Percentiles rank a stretch among this genome's conserved stretches.
These are phyloP conservation scores for Ascosphaera acerosa DNA, from an alignment of 2,329 filamentous ascomycete species.

Conservation along the genomic window DNA sequence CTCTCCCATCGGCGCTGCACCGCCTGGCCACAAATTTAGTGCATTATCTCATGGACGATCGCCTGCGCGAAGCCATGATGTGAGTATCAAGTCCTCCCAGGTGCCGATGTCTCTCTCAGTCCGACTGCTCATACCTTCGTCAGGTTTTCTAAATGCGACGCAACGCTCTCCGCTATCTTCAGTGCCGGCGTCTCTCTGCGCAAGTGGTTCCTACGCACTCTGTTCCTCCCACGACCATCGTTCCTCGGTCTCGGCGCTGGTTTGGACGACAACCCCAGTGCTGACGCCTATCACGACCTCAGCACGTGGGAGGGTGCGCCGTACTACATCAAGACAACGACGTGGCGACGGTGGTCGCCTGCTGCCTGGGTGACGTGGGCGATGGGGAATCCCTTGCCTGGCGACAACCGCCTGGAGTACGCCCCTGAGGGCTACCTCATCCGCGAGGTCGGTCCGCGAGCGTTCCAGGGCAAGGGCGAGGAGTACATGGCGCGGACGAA, in stretches of 20 bases:
- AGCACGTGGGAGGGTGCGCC: slow-evolving; percentile 34
- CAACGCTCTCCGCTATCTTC: slow-evolving; percentile 15
- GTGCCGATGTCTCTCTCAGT: not conserved
- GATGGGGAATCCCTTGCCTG: slow-evolving; percentile 23
- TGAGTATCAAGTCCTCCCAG: not conserved
- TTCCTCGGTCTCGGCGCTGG: slow-evolving; percentile 12
- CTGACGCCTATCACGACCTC: slow-evolving; percentile 27
- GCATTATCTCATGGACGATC: slow-evolving; percentile 36
- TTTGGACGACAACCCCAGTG: slow-evolving; percentile 24
- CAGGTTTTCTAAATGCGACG: slow-evolving; percentile 18
- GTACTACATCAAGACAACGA: slow-evolving; percentile 35
- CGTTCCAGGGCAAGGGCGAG: slow-evolving; percentile 26
- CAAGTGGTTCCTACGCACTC: slow-evolving; percentile 29
- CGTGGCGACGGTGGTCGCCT: slow-evolving; percentile 38
- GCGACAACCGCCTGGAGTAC: slow-evolving; percentile 22
- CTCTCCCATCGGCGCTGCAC: slow-evolving; percentile 23
- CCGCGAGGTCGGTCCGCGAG: slow-evolving; percentile 35
- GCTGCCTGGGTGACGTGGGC: slow-evolving; percentile 25
- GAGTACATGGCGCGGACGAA: slow-evolving; percentile 22
- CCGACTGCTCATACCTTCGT: not conserved
- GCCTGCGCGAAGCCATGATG: slow-evolving; percentile 39
- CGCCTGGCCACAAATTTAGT: slow-evolving; percentile 26
- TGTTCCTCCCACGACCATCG: slow-evolving; percentile 32
- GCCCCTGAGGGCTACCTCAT: slow-evolving; percentile 24
- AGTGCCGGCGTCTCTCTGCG: slow-evolving; percentile 26